phyloP scores from a whole-genome alignment of 257 asterid genomes.

The Ballota nigra region DNA sequence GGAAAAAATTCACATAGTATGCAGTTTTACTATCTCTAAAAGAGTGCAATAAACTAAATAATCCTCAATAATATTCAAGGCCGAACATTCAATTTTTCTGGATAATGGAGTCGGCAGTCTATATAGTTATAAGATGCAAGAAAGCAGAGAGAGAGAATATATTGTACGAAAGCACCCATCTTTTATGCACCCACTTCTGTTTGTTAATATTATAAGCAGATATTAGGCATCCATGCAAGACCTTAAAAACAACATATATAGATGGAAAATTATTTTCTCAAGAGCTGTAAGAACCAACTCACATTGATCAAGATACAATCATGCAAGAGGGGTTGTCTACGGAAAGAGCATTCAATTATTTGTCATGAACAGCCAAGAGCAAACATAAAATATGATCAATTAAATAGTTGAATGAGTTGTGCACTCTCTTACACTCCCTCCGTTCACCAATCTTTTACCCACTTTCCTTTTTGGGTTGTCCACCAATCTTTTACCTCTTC shows the following conservation, averaged over 20 bases:
- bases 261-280: background rate
- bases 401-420: background rate
- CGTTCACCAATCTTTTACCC: too few relatives aligned
- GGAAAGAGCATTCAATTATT: background rate
- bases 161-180: background rate
- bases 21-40: background rate
- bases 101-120: background rate
- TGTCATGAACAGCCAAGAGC: background rate
- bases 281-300: background rate
- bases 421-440: too few relatives aligned
- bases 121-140: background rate
- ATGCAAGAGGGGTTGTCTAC: background rate
- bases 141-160: background rate
- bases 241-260: background rate
- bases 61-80: slow-evolving; percentile 9
- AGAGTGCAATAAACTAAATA: background rate
- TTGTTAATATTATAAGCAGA: background rate
- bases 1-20: background rate
- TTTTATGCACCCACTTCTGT: background rate
- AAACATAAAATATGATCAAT: background rate
- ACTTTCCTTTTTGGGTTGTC: too few relatives aligned
- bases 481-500: too few relatives aligned
- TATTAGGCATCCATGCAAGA: background rate
- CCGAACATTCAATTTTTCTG: slow-evolving; percentile 12
- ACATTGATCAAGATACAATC: background rate